Conservation (phyloP, 441 rosid genomes). For the Theobroma grandiflorum region DNA sequence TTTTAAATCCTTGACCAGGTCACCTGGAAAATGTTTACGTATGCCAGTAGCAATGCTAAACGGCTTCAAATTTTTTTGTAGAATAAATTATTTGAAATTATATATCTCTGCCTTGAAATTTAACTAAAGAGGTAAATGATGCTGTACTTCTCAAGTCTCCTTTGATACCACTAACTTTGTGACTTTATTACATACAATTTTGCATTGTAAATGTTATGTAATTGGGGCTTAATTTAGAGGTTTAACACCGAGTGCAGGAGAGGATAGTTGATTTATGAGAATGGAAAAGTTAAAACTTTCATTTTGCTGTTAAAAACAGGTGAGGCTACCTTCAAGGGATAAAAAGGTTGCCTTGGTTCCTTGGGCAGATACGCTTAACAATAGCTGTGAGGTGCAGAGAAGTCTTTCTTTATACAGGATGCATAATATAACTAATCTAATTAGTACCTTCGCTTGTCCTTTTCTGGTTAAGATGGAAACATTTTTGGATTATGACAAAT, state of each 20-base stretch:
- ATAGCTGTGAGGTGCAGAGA: constrained; percentile 81
- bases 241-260: neutral
- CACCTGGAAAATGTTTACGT: neutral
- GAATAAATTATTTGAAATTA: neutral
- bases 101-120: neutral
- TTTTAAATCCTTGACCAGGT: neutral
- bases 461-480: constrained; percentile 74
- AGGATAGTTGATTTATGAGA: neutral
- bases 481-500: constrained; percentile 90
- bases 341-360: constrained; percentile 96
- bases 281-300: neutral
- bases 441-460: constrained; percentile 23
- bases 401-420: constrained; percentile 15
- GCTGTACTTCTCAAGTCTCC: constrained; percentile 1
- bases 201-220: neutral
- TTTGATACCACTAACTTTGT: neutral
- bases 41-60: neutral
- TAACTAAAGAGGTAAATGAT: neutral
- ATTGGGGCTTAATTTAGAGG: neutral
- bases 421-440: constrained; percentile 24
- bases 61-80: neutral
- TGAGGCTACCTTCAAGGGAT: constrained; percentile 92
- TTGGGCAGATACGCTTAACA: constrained; percentile 99
- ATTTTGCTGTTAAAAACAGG: constrained; percentile 52
- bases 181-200: neutral